These are phyloP conservation scores for Apiospora marii DNA, from an alignment of 2,329 filamentous ascomycete species.

Conservation along the genomic window DNA sequence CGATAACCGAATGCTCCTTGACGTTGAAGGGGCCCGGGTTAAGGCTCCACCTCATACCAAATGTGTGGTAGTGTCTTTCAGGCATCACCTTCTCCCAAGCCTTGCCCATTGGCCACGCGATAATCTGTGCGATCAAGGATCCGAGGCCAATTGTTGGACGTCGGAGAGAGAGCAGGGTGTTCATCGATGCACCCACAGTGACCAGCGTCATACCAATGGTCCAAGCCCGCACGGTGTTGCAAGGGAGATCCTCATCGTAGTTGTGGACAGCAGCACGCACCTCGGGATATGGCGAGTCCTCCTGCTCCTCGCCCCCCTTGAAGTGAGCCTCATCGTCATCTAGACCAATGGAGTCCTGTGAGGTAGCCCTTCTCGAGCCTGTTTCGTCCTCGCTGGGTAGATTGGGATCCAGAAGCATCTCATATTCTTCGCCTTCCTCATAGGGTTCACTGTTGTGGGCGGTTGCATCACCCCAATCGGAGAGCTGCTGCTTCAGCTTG, in stretches of 20 bases:
- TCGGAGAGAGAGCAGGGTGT: constrained; percentile 70
- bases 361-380: constrained; percentile 37
- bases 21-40: constrained; percentile 75
- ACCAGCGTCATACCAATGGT: constrained; percentile 66
- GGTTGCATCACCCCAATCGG: constrained; percentile 51
- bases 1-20: constrained; percentile 74
- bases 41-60: constrained; percentile 64
- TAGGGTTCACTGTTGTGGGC: constrained; percentile 46
- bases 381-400: constrained; percentile 54
- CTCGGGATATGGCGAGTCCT: constrained; percentile 72
- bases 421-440: constrained; percentile 59
- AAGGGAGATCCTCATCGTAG: constrained; percentile 70
- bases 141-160: constrained; percentile 68
- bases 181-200: constrained; percentile 65
- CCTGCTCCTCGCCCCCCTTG: constrained; percentile 53
- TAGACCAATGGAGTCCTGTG: constrained; percentile 33
- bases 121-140: constrained; percentile 68
- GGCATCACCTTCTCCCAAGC: constrained; percentile 67
- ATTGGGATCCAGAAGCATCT: constrained; percentile 64
- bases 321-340: constrained; percentile 41
- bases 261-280: constrained; percentile 70
- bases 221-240: constrained; percentile 73
- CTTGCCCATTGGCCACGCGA: constrained; percentile 70
- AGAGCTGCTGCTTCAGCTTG: constrained; percentile 47
- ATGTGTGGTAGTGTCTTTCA: constrained; percentile 54